phyloP scores from a whole-genome alignment of 768 basidiomycete genomes.

The Mycena indigotica region DNA sequence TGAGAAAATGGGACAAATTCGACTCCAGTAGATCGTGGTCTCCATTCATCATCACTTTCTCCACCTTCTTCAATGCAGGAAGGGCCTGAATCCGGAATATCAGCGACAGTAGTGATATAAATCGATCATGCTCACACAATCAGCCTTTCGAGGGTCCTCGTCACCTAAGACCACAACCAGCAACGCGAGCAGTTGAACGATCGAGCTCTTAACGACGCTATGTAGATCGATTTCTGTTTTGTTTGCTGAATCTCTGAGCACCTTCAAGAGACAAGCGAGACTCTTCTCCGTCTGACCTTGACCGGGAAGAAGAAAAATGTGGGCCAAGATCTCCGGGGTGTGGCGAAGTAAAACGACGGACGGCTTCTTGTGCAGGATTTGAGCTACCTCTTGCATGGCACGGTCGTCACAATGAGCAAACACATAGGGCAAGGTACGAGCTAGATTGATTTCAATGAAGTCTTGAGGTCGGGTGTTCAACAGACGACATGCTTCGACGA shows the following conservation, averaged over 20 bases:
- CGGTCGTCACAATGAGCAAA: constrained; percentile 62
- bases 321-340: constrained; percentile 61
- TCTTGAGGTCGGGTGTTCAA: constrained; percentile 55
- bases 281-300: constrained; percentile 58
- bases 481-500: constrained; percentile 71
- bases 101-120: background rate
- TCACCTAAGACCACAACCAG: constrained; percentile 81
- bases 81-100: constrained; percentile 31
- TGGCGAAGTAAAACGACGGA: constrained; percentile 59
- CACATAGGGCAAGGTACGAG: constrained; percentile 67
- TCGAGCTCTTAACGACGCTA: constrained; percentile 63
- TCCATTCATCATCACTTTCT: constrained; percentile 46
- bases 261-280: constrained; percentile 60
- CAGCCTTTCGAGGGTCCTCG: constrained; percentile 47
- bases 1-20: constrained; percentile 63
- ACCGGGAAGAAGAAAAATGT: constrained; percentile 62
- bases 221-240: constrained; percentile 43
- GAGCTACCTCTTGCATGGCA: constrained; percentile 64
- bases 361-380: constrained; percentile 46
- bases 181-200: constrained; percentile 70
- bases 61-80: constrained; percentile 40
- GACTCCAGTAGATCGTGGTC: constrained; percentile 30
- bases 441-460: constrained; percentile 66
- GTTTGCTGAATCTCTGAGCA: constrained; percentile 53
- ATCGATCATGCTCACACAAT: constrained; percentile 45